Conservation (phyloP, 148 eudicot species). For the Euryodendron excelsum region DNA sequence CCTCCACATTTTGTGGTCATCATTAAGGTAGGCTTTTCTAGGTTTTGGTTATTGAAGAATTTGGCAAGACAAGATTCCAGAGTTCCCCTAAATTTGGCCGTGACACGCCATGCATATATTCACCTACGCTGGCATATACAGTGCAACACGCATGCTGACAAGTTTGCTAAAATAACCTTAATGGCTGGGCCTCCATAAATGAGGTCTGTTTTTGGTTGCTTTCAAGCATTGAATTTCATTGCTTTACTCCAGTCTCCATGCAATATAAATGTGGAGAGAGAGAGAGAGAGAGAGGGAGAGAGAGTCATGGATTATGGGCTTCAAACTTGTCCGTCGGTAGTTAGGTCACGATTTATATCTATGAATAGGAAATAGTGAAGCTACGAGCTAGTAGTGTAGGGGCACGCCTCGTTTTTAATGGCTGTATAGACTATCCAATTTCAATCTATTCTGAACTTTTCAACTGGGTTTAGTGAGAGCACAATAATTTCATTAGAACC, state of each 20-base stretch:
- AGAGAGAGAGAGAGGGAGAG: conserved; percentile 5
- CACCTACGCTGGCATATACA: no score
- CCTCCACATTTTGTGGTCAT: no score
- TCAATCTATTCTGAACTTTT: no score
- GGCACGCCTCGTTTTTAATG: no score
- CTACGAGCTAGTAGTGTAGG: no score
- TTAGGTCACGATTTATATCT: conserved; percentile 47
- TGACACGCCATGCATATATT: no score
- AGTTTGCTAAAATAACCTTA: background rate
- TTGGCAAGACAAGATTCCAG: no score
- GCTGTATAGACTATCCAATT: no score
- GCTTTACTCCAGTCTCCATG: conserved; percentile 8
- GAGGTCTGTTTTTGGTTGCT: conserved; percentile 14
- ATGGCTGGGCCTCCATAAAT: conserved; percentile 1
- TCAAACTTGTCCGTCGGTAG: conserved; percentile 21
- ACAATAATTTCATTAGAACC: conserved; percentile 3
- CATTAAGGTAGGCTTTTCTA: no score
- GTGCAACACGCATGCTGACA: conserved; percentile 12
- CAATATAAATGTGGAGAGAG: conserved; percentile 14
- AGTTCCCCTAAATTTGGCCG: no score
- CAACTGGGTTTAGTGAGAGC: conserved; percentile 14
- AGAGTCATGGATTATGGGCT: background rate
- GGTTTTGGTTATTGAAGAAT: no score
- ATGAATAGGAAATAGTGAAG: no score
- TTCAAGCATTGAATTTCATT: conserved; percentile 23